These are phyloP conservation scores for Conoideocrella luteorostrata DNA, from an alignment of 2,329 filamentous ascomycete genomes.

Conservation along the genomic window DNA sequence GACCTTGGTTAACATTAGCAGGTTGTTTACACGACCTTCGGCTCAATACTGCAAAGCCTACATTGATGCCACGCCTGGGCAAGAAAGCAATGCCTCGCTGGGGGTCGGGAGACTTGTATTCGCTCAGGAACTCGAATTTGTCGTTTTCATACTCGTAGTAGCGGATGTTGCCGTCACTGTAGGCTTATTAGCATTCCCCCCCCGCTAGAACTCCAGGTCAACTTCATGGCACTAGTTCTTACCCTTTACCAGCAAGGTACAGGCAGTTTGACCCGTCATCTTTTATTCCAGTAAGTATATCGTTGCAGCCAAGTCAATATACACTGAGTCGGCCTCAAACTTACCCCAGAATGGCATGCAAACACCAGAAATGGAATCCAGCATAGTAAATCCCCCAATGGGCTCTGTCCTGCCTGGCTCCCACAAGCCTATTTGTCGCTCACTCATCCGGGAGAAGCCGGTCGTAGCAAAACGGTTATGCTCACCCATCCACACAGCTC, in stretches of 20 bases:
- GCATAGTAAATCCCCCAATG: constrained; percentile 79
- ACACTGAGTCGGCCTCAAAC: constrained; percentile 14
- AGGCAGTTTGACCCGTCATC: constrained; percentile 90
- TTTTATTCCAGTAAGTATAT: too few species aligned
- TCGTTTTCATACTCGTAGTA: constrained; percentile 99
- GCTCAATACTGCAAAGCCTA: constrained; percentile 30
- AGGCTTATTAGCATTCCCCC: constrained; percentile 11
- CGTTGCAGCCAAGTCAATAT: too few species aligned
- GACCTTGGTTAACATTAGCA: constrained; percentile 42
- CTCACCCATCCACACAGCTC: constrained; percentile 94
- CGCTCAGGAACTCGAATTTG: constrained; percentile 94
- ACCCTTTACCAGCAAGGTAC: constrained; percentile 97
- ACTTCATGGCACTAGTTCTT: constrained; percentile 27
- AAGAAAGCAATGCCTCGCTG: constrained; percentile 92
- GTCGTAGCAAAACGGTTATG: constrained; percentile 94
- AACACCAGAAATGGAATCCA: constrained; percentile 94
- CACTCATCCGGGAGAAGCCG: constrained; percentile 97
- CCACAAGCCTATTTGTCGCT: constrained; percentile 93
- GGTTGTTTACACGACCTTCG: too few species aligned
- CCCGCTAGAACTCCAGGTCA: background rate
- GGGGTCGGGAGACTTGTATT: constrained; percentile 94
- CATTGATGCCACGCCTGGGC: constrained; percentile 90
- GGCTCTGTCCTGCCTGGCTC: constrained; percentile 82
- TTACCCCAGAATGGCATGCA: constrained; percentile 98
- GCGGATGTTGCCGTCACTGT: constrained; percentile 92